Conservation (phyloP, 257 asterid species). For the Solanum ahanhuiri region DNA sequence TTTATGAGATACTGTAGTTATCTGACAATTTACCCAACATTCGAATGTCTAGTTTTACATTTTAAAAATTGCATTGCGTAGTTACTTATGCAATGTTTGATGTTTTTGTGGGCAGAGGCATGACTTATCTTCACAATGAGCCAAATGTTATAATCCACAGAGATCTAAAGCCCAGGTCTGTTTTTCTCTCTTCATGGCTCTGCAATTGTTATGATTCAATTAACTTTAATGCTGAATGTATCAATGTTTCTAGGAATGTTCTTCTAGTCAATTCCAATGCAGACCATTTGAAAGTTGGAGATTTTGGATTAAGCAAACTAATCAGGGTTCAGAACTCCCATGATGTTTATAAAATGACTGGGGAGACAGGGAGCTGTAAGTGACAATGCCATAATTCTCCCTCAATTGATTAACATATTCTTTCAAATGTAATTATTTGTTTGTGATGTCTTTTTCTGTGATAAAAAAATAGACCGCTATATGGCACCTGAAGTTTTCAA, state of each 20-base stretch:
- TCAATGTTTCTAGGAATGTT: slow-evolving; percentile 61
- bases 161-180: slow-evolving; percentile 95
- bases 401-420: background rate
- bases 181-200: slow-evolving; percentile 2
- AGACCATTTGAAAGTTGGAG: slow-evolving; percentile 97
- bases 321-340: slow-evolving; percentile 82
- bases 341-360: slow-evolving; percentile 96
- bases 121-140: slow-evolving; percentile 97
- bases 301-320: slow-evolving; percentile 93
- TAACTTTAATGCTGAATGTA: background rate
- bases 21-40: background rate
- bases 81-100: background rate
- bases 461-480: slow-evolving; percentile 57
- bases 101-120: slow-evolving; percentile 61
- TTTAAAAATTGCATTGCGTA: background rate
- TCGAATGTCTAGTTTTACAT: background rate
- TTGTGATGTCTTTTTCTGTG: background rate
- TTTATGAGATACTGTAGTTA: background rate
- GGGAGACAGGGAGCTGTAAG: slow-evolving; percentile 99
- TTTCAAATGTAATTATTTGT: background rate
- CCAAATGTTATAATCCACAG: slow-evolving; percentile 95
- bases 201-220: background rate
- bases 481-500: slow-evolving; percentile 99
- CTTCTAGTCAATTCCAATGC: slow-evolving; percentile 87
- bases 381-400: background rate